These are phyloP conservation scores for Nicotiana undulata DNA, from an alignment of 257 asterid genomes.

Conservation along the genomic window DNA sequence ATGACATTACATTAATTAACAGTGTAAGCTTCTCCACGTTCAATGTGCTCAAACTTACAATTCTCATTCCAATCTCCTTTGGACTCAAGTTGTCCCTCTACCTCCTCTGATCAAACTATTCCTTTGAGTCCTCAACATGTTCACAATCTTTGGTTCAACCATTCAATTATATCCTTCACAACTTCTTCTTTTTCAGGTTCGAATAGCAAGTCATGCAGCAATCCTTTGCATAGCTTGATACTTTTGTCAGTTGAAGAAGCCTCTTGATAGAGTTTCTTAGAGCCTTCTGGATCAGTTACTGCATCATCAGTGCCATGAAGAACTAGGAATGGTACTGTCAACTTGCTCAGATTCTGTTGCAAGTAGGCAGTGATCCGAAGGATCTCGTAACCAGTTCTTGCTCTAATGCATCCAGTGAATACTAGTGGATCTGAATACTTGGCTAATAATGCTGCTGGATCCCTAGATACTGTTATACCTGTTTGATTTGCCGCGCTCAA, in stretches of 20 bases:
- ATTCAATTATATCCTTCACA: slow-evolving; percentile 38
- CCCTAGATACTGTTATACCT: slow-evolving; percentile 59
- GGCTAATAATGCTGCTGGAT: slow-evolving; percentile 71
- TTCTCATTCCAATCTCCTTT: not conserved
- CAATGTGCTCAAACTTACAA: not conserved
- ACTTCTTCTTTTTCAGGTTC: slow-evolving; percentile 80
- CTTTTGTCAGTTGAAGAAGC: slow-evolving; percentile 74
- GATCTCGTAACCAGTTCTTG: too few relatives aligned
- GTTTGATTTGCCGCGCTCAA: slow-evolving; percentile 84
- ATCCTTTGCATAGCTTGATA: slow-evolving; percentile 61
- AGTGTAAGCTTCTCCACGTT: not conserved
- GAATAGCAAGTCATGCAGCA: slow-evolving; percentile 76
- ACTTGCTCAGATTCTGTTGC: slow-evolving; percentile 53
- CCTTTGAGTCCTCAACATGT: not conserved
- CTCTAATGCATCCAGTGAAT: too few relatives aligned
- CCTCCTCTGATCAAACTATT: not conserved
- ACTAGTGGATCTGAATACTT: slow-evolving; percentile 50
- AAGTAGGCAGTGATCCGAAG: slow-evolving; percentile 46
- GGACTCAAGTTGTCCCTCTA: not conserved
- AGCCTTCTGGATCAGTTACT: slow-evolving; percentile 74
- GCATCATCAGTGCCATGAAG: slow-evolving; percentile 79
- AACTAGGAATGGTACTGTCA: slow-evolving; percentile 66
- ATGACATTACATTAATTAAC: not conserved
- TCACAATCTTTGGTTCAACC: slow-evolving; percentile 53
- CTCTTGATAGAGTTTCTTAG: slow-evolving; percentile 60